Percentiles rank a stretch among this genome's conserved stretches.
These are phyloP conservation scores for Exophiala mesophila DNA, from an alignment of 2,329 filamentous ascomycete species.

Conservation along the genomic window DNA sequence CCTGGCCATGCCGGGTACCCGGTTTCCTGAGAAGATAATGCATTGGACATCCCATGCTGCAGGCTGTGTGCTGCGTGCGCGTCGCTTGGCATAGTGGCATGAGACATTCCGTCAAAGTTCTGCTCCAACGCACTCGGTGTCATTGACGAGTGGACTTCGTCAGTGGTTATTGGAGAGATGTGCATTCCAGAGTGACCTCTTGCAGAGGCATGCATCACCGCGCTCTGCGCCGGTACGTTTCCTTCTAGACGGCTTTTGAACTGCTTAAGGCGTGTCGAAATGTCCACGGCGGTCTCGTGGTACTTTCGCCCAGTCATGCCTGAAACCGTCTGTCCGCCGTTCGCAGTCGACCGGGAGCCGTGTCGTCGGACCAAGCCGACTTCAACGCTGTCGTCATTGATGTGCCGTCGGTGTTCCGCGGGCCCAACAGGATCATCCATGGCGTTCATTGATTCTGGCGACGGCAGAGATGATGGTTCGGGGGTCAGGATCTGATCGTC, in stretches of 20 bases:
- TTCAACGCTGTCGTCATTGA: no score
- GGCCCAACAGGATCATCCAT: not conserved
- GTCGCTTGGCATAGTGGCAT: not conserved
- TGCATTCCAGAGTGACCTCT: not conserved
- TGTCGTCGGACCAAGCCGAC: no score
- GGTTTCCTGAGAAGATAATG: not conserved
- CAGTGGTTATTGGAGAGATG: no score
- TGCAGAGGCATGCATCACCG: conserved; percentile 1
- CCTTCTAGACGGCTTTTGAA: no score
- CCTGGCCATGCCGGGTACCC: conserved; percentile 10
- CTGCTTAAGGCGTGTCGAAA: no score
- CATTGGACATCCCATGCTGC: conserved; percentile 8
- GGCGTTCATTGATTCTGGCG: not conserved
- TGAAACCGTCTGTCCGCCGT: no score
- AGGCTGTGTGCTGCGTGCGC: conserved; percentile 1
- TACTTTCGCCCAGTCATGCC: no score
- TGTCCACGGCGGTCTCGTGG: no score
- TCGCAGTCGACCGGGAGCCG: no score
- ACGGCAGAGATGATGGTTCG: not conserved
- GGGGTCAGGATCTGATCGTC: not conserved
- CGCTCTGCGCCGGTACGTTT: no score
- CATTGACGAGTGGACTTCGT: no score
- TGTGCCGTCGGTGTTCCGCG: no score
- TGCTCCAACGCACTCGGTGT: not conserved
- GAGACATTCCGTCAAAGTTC: not conserved